Conservation (phyloP, 2,329 filamentous ascomycete species). For the Daldinia sp. region DNA sequence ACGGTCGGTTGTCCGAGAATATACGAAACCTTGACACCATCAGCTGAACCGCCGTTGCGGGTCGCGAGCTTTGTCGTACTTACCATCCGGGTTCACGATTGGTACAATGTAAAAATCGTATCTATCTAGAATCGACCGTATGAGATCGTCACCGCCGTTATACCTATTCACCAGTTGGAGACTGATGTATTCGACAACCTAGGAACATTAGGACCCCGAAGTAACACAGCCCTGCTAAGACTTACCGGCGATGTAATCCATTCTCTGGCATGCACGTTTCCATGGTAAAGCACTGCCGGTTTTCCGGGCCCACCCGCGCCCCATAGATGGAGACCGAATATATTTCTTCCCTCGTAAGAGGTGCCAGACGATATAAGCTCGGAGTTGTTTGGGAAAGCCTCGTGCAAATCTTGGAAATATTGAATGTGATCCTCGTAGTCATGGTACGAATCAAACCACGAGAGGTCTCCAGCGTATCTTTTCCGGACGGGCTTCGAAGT, state of each 20-base stretch:
- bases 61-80: neutral
- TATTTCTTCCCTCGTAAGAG: conserved; percentile 57
- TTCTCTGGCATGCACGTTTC: conserved; percentile 62
- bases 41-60: neutral
- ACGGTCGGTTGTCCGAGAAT: neutral
- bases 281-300: conserved; percentile 59
- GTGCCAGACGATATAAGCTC: conserved; percentile 56
- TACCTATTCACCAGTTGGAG: neutral
- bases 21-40: neutral
- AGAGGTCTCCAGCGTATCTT: conserved; percentile 43
- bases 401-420: conserved; percentile 55
- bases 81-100: neutral
- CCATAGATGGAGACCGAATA: conserved; percentile 65
- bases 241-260: conserved; percentile 65
- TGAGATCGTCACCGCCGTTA: neutral
- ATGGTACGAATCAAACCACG: conserved; percentile 62
- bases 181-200: neutral
- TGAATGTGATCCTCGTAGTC: conserved; percentile 58
- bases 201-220: neutral
- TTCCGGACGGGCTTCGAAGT: conserved; percentile 17
- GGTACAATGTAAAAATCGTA: neutral
- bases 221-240: conserved; percentile 53
- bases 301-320: conserved; percentile 55
- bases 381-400: conserved; percentile 54
- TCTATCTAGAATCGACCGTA: neutral